These are phyloP conservation scores for Musa itinerans DNA, from an alignment of 176 grass and related monocot genomes.

Conservation along the genomic window DNA sequence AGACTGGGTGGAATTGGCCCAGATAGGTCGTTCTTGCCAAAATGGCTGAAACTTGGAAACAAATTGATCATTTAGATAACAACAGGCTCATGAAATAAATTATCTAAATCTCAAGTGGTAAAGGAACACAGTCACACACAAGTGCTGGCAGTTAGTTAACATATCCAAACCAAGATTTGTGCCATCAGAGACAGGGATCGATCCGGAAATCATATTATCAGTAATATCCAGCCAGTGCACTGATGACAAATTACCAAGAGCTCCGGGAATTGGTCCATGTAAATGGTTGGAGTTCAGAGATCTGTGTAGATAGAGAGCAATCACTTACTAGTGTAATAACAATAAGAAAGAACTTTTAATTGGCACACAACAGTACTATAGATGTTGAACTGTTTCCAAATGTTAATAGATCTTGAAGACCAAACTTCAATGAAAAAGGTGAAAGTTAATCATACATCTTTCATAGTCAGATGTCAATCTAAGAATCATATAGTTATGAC, in stretches of 20 bases:
- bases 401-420: no score
- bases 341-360: not conserved
- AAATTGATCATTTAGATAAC: not conserved
- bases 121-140: slow-evolving; percentile 2
- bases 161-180: slow-evolving; percentile 1
- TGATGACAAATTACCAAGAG: not conserved
- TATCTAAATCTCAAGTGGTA: not conserved
- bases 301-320: not conserved
- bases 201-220: not conserved
- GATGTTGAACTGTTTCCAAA: no score
- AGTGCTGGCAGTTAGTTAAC: slow-evolving; percentile 8
- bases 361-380: no score
- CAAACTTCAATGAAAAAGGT: no score
- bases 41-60: slow-evolving; percentile 46
- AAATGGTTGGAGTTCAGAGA: slow-evolving; percentile 11
- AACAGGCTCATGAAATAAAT: not conserved
- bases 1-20: slow-evolving; percentile 61
- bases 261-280: not conserved
- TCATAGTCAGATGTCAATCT: no score
- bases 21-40: slow-evolving; percentile 55
- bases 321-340: not conserved
- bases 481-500: no score
- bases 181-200: not conserved
- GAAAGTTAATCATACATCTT: no score
- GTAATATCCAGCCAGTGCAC: not conserved